Base-by-base conservation (phyloP, 2,329 filamentous ascomycete species). In the Cladosporium sp. region DNA sequence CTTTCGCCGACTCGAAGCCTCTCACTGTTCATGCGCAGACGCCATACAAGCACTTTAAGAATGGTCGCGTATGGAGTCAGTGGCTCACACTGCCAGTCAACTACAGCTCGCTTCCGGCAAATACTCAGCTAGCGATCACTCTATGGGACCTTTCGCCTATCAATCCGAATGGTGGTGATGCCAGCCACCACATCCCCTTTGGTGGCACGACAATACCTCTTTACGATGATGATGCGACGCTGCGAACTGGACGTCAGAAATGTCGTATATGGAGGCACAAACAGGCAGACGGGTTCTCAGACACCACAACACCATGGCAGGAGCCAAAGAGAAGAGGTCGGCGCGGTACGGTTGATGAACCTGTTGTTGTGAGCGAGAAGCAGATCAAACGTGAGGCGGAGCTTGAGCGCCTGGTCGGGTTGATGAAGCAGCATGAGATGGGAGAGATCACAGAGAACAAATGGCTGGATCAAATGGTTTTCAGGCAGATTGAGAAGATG, bases 351-450 rank as follows among this genome's bases (percentile, higher is more conserved):
- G 74, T 80, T 1, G 76, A 80, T n/a, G 85, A 89, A 58, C 87
- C 87, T 64, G 85, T 95, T 59, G 60, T 70, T 9, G 64, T 70
- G 17, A 64, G 69, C 20, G 69, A 71, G 56, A 71, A 71, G 57
- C 68, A 70, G 13, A 64, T 64, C 34, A 60, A 64, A 20, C 60
- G 70, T 35, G 70, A 70, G 49, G 86, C 90, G 54, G 94, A 99
- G 73, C 81, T 97, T 61, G 91, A 97, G 66, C 82, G 94, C 17
- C 82, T 99, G 64, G 92, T 97, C 69, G 87, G 85, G 55, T 74
- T 97, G 20, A 89, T 99, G 70, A 99, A 99, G 75, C 96, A 96
- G 74, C 94, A 97, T 69, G 95, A 99, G 70, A 95, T 97, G 88
- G 92, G 91, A 17, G 94, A 99, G 71, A 93, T 99, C 24, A 86